phyloP scores from a whole-genome alignment of 169 alveolate genomes.

The Plasmodium cynomolgi region DNA sequence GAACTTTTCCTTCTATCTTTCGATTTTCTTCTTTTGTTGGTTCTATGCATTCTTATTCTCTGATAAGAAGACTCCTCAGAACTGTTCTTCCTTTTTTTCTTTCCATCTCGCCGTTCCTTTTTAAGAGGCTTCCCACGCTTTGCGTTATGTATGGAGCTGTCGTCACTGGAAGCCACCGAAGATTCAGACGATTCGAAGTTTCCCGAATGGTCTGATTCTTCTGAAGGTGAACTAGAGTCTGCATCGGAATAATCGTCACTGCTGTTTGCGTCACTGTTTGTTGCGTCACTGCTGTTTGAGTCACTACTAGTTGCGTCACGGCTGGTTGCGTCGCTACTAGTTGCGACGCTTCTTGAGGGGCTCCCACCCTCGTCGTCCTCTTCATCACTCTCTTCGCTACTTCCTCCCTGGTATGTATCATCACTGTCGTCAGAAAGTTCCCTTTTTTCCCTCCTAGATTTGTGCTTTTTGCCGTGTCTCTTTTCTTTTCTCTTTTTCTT shows the following conservation, averaged over 20 bases:
- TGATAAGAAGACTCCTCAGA: not conserved
- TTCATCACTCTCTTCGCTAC: not conserved
- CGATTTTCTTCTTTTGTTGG: not conserved
- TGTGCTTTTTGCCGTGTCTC: not conserved
- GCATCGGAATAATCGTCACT: slow-evolving; percentile 1
- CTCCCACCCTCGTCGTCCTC: not conserved
- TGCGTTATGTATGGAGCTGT: not conserved
- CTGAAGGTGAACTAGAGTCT: not conserved
- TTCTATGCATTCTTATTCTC: not conserved
- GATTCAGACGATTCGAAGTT: not conserved
- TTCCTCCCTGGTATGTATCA: not conserved
- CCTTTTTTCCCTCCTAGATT: not conserved
- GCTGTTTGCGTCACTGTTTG: not conserved
- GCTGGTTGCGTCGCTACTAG: not conserved
- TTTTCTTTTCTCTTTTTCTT: not conserved
- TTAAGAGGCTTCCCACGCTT: not conserved
- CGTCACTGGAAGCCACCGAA: not conserved
- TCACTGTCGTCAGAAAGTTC: not conserved
- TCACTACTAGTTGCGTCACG: not conserved
- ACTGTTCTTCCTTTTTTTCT: not conserved
- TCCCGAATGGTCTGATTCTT: not conserved
- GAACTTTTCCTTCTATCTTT: not conserved
- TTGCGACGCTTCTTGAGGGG: not conserved
- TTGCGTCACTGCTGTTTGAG: too few species aligned
- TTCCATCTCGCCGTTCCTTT: not conserved